These are phyloP conservation scores for Tetraselmis striata DNA, from an alignment of 139 green algal genomes.

Conservation along the genomic window DNA sequence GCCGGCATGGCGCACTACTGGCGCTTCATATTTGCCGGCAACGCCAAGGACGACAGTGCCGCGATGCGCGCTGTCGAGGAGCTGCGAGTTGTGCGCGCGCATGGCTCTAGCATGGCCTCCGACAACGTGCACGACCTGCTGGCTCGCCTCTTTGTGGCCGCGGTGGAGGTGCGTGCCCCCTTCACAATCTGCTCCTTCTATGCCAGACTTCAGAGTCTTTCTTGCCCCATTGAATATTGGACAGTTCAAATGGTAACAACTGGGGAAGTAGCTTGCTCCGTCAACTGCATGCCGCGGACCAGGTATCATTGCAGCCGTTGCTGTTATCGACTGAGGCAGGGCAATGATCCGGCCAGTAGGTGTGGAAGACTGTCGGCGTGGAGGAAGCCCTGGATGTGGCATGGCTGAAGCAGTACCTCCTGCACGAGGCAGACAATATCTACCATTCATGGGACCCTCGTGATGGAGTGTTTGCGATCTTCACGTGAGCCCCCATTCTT, in stretches of 20 bases:
- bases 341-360: too few relatives aligned
- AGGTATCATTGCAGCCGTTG: too few relatives aligned
- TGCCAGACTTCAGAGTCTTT: too few relatives aligned
- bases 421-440: background rate
- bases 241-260: too few relatives aligned
- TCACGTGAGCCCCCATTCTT: background rate
- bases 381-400: background rate
- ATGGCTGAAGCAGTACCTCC: background rate
- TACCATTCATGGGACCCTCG: background rate
- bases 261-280: too few relatives aligned
- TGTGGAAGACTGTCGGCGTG: background rate
- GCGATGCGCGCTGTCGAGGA: background rate
- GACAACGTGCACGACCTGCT: background rate
- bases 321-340: too few relatives aligned
- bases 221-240: too few relatives aligned
- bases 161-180: background rate
- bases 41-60: background rate
- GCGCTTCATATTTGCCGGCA: background rate
- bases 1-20: background rate
- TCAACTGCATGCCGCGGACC: too few relatives aligned
- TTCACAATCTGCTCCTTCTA: background rate
- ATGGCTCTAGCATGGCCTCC: background rate
- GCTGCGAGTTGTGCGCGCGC: background rate
- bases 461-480: background rate
- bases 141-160: background rate